Base-by-base conservation (phyloP, 2,329 filamentous ascomycete species). In the Xylaria sp. region DNA sequence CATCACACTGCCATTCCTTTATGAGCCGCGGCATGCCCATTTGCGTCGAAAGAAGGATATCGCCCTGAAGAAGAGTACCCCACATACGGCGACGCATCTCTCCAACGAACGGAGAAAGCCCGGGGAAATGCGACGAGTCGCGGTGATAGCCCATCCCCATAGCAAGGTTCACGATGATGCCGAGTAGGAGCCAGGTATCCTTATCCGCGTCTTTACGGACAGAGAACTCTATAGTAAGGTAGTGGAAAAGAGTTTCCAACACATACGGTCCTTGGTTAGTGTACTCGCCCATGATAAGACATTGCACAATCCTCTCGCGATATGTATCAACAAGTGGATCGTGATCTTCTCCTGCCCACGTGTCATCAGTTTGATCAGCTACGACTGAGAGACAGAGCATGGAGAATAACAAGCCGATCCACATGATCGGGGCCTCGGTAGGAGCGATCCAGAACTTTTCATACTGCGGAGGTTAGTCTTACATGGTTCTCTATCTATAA, bases 111-210 rank as follows among this genome's bases (percentile, higher is more conserved):
- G 81, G 79, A 2, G 83, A 79, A 65, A 87, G 81, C 46, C 58
- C 54, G 11, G 59, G 53, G 38, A 67, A 70, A 31, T 63, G 53
- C 11, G 79, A 79, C 3, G 85, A 80, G 71, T 87, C 85, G 59
- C 84, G 80, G 72, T 87, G 85, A 63, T 86, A 82, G 9, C 85
- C 85, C 84, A 87, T 87, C 46, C 84, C 80, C 81, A 87, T 85
- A 4, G 85, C 85, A 20, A 86, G 73, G 4, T 85, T 80, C n/a
- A 86, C 82, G 46, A 85, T 82, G 62, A 86, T 79, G 36, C 83
- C 81, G 0, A 83, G 84, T 70, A 85, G 82, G 33, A 87, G 81
- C 74, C 87, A 78, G 3, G 86, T 82, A 11, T 84, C 83, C 10
- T 82, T 81, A 70, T 86, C 84, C 10, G 85, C 82, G 71, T 87